phyloP scores from a whole-genome alignment of 2,329 filamentous ascomycete species.

The Penicillium sp. region DNA sequence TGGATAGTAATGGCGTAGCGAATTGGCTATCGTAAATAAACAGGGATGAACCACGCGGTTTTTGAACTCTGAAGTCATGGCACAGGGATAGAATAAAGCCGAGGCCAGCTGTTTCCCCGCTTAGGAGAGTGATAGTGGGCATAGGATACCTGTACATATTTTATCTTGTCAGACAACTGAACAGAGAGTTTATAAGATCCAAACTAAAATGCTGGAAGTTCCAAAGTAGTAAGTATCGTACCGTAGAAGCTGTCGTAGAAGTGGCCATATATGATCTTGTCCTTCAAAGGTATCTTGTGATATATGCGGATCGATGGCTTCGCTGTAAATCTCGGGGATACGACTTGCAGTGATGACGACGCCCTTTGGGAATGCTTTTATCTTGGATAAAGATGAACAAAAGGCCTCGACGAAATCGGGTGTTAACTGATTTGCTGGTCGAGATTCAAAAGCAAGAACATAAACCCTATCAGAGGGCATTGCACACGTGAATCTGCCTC shows the following conservation, averaged over 20 bases:
- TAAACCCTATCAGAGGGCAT: not conserved
- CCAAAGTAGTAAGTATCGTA: not conserved
- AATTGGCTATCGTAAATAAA: not conserved
- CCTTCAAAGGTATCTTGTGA: not conserved
- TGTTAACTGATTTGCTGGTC: not conserved
- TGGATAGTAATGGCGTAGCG: not conserved
- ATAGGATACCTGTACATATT: not conserved
- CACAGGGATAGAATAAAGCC: not conserved
- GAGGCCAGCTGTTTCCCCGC: not conserved
- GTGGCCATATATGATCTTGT: not conserved
- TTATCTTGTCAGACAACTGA: not conserved
- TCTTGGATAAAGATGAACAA: not conserved
- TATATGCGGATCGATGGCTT: not conserved
- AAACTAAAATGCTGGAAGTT: too few relatives aligned
- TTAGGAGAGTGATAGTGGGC: not conserved
- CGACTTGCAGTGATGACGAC: constrained; percentile 1
- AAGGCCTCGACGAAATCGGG: not conserved
- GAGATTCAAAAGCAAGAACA: not conserved
- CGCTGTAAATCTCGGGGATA: not conserved
- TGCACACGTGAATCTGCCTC: not conserved
- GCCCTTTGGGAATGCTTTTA: not conserved
- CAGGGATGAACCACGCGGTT: not conserved
- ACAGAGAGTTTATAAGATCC: too few relatives aligned
- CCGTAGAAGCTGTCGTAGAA: not conserved
- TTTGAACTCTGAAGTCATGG: not conserved